Base-by-base conservation (phyloP, 2,329 filamentous ascomycete genomes). In the Fusarium sp. region DNA sequence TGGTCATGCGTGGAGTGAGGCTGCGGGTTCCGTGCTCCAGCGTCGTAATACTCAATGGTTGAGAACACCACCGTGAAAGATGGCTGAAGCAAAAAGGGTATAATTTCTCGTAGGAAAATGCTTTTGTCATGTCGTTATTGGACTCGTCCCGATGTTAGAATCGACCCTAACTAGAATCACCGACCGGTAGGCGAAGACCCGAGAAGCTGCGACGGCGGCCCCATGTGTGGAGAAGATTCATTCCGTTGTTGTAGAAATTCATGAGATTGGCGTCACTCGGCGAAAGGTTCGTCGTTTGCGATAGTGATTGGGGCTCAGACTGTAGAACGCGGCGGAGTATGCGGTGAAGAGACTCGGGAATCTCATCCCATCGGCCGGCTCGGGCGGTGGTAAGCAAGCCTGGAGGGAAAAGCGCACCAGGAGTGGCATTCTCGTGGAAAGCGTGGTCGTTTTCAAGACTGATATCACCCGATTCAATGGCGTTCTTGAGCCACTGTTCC, bases 401-500 rank as follows among this genome's bases (percentile, higher is more conserved):
- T 2, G 83, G 80, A 7, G 86, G 85, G 67, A 88, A 82, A 18
- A 86, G 76, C 21, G 80, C 73, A 7, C 78, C 72, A 21, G 79
- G 78, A 21, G 63, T 74, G 59, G 67, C 77, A 43, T 66, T 71
- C 23, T 65, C 72, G 65, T 71, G 76, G 72, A 79, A 75, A 77
- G 76, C 72, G 77, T 78, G 81, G 46, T 83, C 81, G 7, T 82
- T 80, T 26, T 86, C 75, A 51, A 83, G 81, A 19, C 84, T 81
- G 39, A 89, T 79, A 58, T 86, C 82, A 62, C 89, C 90, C 8
- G 86, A 84, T 74, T 92, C 90, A 50, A 90, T 86, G 44, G 87
- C 89, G 73, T 90, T 89, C 79, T 92, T 92, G 64, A 92, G 81
- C 87, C 90, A 93, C 77, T 91, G 89, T 77, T 93, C 90, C 89